A percentile compares a stretch with the other conserved stretches of the same genome.
Evolutionary conservation across 306 rosid species (phyloP).

Genomic region (Cicer pinnatifidum): DNA sequence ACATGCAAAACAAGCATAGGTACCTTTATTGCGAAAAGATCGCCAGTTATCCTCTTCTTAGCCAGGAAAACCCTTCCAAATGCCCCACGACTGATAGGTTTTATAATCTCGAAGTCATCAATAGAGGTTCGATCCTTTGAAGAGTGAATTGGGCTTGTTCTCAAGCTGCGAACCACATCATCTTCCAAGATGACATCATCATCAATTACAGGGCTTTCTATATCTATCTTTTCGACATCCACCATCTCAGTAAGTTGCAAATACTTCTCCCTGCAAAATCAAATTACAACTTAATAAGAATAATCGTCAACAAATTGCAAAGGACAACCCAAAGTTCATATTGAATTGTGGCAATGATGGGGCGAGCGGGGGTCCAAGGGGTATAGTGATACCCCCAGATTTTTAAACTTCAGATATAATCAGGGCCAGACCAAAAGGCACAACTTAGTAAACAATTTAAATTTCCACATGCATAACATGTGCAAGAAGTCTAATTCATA

Average conservation of each 20-base stretch:
- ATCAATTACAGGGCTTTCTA: slow-evolving; percentile 72
- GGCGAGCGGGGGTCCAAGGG: not conserved
- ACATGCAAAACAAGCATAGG: slow-evolving; percentile 30
- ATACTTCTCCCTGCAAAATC: slow-evolving; percentile 84
- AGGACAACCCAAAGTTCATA: slow-evolving; percentile 39
- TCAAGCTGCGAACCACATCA: slow-evolving; percentile 87
- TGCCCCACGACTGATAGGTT: slow-evolving; percentile 98
- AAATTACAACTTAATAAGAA: slow-evolving; percentile 49
- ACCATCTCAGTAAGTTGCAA: slow-evolving; percentile 95
- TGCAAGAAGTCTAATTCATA: not conserved
- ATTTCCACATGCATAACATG: not conserved
- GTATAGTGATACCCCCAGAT: not conserved
- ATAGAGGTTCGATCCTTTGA: slow-evolving; percentile 93
- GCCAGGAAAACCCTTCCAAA: slow-evolving; percentile 99
- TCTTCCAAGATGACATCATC: slow-evolving; percentile 92
- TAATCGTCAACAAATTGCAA: slow-evolving; percentile 31
- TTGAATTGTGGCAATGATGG: not conserved
- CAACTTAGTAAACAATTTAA: too few relatives aligned
- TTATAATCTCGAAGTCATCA: slow-evolving; percentile 94
- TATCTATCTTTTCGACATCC: slow-evolving; percentile 88
- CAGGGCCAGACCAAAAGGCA: not conserved
- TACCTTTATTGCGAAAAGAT: slow-evolving; percentile 97
- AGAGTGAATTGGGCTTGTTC: slow-evolving; percentile 91
- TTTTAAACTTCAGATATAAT: not conserved
- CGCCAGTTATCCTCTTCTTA: slow-evolving; percentile 97